These are phyloP conservation scores for Bisporella sp. DNA, from an alignment of 2,329 filamentous ascomycete species.

Conservation along the genomic window DNA sequence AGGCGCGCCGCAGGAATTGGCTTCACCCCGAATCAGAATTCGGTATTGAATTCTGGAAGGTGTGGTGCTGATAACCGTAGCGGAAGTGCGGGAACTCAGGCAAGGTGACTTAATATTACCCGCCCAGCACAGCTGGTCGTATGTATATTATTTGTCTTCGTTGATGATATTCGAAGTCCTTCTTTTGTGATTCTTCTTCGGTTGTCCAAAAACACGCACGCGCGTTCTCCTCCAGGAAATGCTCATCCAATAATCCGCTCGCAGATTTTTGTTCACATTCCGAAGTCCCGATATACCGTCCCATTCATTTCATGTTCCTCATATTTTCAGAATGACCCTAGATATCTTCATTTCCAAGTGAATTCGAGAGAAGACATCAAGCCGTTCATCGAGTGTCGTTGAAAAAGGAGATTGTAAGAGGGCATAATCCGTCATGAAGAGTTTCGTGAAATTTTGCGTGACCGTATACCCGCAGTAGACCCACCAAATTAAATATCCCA, in stretches of 20 bases:
- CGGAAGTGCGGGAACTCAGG: no score
- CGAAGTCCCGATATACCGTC: slow-evolving; percentile 11
- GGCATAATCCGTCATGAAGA: slow-evolving; percentile 9
- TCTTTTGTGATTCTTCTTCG: background rate
- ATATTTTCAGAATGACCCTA: background rate
- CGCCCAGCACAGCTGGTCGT: no score
- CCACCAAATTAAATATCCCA: no score
- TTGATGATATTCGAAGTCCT: no score
- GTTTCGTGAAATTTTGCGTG: no score
- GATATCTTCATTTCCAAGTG: no score
- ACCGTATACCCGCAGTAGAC: no score
- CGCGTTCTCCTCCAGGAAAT: slow-evolving; percentile 14
- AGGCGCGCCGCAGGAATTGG: slow-evolving; percentile 1
- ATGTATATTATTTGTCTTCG: no score
- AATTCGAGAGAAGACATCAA: slow-evolving; percentile 24
- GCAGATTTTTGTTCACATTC: slow-evolving; percentile 10
- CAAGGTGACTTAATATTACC: no score
- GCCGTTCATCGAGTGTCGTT: slow-evolving; percentile 15
- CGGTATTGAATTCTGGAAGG: no score
- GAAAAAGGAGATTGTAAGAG: slow-evolving; percentile 5
- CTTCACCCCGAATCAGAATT: no score
- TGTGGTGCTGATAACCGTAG: no score
- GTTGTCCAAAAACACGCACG: slow-evolving; percentile 22
- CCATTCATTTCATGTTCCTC: slow-evolving; percentile 9
- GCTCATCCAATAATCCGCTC: slow-evolving; percentile 7